A percentile compares a stretch with the other conserved stretches of the same genome.
Evolutionary conservation across 129 eudicot species (phyloP).

Genomic region (Rutidosis leptorrhynchoides): DNA sequence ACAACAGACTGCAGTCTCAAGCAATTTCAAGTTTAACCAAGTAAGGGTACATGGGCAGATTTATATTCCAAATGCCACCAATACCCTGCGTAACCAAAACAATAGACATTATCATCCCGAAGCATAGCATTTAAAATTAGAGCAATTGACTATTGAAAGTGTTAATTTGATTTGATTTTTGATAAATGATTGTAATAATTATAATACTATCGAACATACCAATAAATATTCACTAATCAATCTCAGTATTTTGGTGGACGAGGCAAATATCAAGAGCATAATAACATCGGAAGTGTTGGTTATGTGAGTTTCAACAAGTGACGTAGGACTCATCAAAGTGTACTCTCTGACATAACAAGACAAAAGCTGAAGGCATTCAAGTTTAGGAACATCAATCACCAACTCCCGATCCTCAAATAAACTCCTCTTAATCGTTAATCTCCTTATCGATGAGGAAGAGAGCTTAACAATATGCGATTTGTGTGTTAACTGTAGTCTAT

Average conservation of each 20-base stretch:
- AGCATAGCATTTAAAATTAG: no score
- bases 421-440: not conserved
- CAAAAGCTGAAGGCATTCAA: not conserved
- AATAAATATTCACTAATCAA: not conserved
- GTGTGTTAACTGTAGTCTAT: not conserved
- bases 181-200: no score
- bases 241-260: constrained; percentile 19
- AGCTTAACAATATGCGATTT: not conserved
- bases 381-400: not conserved
- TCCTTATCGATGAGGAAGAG: not conserved
- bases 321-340: not conserved
- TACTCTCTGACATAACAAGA: not conserved
- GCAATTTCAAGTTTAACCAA: constrained; percentile 22
- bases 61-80: not conserved
- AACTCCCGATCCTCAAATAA: not conserved
- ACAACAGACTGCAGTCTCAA: constrained; percentile 10
- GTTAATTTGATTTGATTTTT: no score
- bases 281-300: not conserved
- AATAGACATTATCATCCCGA: not conserved
- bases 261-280: not conserved
- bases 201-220: not conserved
- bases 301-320: constrained; percentile 18
- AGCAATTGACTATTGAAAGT: no score
- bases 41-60: constrained; percentile 19
- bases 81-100: constrained; percentile 25